Evolutionary conservation across 2,329 filamentous ascomycete genomes (phyloP), one percentile per base, ranked within the genome.

Genomic region (Scopulariopsis brevicaulis): DNA sequence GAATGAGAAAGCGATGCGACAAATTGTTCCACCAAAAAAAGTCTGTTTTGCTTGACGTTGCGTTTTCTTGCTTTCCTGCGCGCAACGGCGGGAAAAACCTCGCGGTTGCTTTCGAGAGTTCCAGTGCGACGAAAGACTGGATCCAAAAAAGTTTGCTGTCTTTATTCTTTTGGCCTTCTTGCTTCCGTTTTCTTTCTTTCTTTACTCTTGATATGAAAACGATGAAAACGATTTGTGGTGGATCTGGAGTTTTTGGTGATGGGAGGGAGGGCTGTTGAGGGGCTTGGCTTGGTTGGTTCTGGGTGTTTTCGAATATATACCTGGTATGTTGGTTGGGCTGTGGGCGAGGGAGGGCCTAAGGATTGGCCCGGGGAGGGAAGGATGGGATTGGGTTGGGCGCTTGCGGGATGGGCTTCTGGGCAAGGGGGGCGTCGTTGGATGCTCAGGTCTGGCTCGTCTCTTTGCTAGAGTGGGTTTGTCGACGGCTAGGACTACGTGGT

Each of bases 141-240:
- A 22, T 22, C 20, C 20, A n/a, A 46, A 50, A 50, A 50, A 50
- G n/a, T 22, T 50, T 28, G 34, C n/a, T 10, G 18, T 59, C 60
- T 61, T 14, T 56, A 48, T 24, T 57, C 48, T 35, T 58, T 28
- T 14, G 28, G 28, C 28, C 28, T 32, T 53, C 55, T 58, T 55
- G 35, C 58, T 58, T 60, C 50, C 59, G 51, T 52, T 60, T 40
- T 54, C 35, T 57, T 58, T 63, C 55, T 61, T 62, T 62, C 59
- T 63, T 61, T 61, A 60, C 63, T 61, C 59, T 61, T 61, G 57
- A 54, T 50, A 28, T 18, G 46, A 50, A 50, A 50, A 50, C 46
- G 20, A 50, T 20, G 46, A 50, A 50, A 50, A 50, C 20, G 40
- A 50, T 24, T 22, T 50, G 46, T 50, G 20, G 46, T 50, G 46